These are phyloP conservation scores for Hemileia vastatrix DNA, from an alignment of 1,284 basidiomycete genomes.

Conservation along the genomic window DNA sequence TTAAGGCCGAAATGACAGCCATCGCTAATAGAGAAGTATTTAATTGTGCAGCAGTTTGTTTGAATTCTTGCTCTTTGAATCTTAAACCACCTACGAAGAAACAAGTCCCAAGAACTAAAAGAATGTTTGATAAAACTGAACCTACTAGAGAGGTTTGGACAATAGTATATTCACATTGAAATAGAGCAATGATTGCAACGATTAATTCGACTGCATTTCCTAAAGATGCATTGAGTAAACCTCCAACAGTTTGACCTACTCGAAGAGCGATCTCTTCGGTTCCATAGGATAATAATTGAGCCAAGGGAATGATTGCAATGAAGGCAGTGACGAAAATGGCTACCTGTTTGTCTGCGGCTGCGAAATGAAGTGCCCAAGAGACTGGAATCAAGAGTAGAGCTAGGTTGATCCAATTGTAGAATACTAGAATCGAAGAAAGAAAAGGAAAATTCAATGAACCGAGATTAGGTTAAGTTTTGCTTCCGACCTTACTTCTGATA, in stretches of 20 bases:
- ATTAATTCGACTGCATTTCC: slow-evolving; percentile 39
- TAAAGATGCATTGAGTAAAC: slow-evolving; percentile 37
- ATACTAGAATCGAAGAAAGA: no score
- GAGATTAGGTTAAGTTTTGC: no score
- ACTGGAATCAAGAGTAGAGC: slow-evolving; percentile 34
- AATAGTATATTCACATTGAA: slow-evolving; percentile 36
- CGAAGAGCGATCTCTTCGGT: slow-evolving; percentile 38
- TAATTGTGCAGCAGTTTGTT: slow-evolving; percentile 30
- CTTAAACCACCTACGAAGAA: slow-evolving; percentile 37
- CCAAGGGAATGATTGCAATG: slow-evolving; percentile 37
- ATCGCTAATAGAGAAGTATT: slow-evolving; percentile 34
- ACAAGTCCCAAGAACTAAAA: slow-evolving; percentile 34
- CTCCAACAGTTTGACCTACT: slow-evolving; percentile 37
- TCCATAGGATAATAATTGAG: slow-evolving; percentile 33
- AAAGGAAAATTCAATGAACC: no score
- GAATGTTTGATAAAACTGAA: slow-evolving; percentile 35
- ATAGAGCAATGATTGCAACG: slow-evolving; percentile 38
- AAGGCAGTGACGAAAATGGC: slow-evolving; percentile 34
- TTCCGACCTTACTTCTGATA: no score
- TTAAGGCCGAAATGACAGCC: slow-evolving; percentile 38
- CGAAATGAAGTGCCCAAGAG: slow-evolving; percentile 29
- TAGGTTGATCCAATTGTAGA: slow-evolving; percentile 24
- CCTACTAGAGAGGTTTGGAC: slow-evolving; percentile 37
- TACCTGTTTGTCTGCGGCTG: slow-evolving; percentile 29
- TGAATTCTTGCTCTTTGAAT: slow-evolving; percentile 33